Evolutionary conservation across 2,329 filamentous ascomycete genomes (phyloP), one percentile per base, ranked within the genome.

Genomic region (Helminthosporium solani): DNA sequence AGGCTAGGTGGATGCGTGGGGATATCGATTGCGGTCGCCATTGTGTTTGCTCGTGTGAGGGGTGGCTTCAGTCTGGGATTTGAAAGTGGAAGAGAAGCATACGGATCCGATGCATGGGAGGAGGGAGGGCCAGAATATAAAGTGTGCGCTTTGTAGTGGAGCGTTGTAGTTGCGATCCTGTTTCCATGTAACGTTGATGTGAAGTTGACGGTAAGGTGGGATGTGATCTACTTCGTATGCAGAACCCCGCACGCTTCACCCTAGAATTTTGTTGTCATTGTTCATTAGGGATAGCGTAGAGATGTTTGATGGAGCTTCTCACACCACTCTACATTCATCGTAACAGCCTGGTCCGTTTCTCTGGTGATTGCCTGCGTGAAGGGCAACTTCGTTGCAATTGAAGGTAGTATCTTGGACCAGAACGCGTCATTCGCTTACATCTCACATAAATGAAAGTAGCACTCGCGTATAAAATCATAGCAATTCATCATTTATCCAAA

Each of bases 181-280:
- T 48, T 37, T 21, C 25, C 40, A 57, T 57, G 52, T 57, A 57
- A 57, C 54, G 44, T 53, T 30, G 43, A 40, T 18, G 50, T 50
- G 45, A 57, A 44, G 43, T 48, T 42, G 39, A 12, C 7, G 28
- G 28, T 6, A 44, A 50, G 42, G 49, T 49, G 45, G 42, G 41
- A 48, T 45, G 33, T 40, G 38, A 39, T 5, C n/a, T n/a, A n/a
- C n/a, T n/a, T n/a, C n/a, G n/a, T n/a, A 9, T 25, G 23, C 6
- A 25, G 49, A 53, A 57, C 54, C 54, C 54, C 54, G 52, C 54
- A 47, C 38, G 36, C 44, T 35, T 25, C 20, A 19, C 23, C 31
- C 18, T 20, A 12, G 28, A 12, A 6, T 6, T 14, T 14, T 7
- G 7, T 27, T 31, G 5, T n/a, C 28, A 12, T 31, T 6, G 3